Base-by-base conservation (phyloP, 768 basidiomycete genomes). In the Podaxis sp. region DNA sequence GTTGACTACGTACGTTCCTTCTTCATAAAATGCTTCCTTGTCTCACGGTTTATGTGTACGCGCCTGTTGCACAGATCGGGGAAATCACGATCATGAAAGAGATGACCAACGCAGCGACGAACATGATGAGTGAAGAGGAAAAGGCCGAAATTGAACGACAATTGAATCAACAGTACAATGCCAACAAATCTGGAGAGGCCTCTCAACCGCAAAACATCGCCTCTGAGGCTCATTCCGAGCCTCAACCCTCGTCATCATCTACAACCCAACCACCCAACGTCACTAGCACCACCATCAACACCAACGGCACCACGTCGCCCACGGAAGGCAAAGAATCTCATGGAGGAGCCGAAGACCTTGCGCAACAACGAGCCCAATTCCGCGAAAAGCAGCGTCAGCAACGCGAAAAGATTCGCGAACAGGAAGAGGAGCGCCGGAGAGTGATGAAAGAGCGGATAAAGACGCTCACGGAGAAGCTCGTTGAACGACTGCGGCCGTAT, bases 81-180 rank as follows among this genome's bases (percentile, higher is more conserved):
- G 96, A 98, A 79, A 96, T 99, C 59, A 89, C 91, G 5, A 82
- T 98, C 42, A 94, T 97, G 87, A 98, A 95, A 72, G 93, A 93
- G 67, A 92, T 95, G 89, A 88, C 92, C 24, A 84, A 86, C 38
- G 86, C 92, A 26, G 91, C 95, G 13, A 84, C 88, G 38, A 90
- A 91, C 4, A 90, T 95, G 80, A 91, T 95, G 86, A 86, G 89
- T 0, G 95, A 96, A 5, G 97, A 98, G 70, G 96, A 97, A 70
- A 90, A 89, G 75, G 89, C 88, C 11, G 95, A 93, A 66, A 83
- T 94, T 65, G 92, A 94, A 75, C 86, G 83, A 63, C 87, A 88
- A 64, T 52, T 67, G 22, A 67, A 81, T 88, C 72, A 86, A 83
- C 63, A 71, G 44, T 42, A 64, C 40, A 8, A 55, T 13, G 15